Base-by-base conservation (phyloP, 768 basidiomycete genomes). In the Lentinula boryana region DNA sequence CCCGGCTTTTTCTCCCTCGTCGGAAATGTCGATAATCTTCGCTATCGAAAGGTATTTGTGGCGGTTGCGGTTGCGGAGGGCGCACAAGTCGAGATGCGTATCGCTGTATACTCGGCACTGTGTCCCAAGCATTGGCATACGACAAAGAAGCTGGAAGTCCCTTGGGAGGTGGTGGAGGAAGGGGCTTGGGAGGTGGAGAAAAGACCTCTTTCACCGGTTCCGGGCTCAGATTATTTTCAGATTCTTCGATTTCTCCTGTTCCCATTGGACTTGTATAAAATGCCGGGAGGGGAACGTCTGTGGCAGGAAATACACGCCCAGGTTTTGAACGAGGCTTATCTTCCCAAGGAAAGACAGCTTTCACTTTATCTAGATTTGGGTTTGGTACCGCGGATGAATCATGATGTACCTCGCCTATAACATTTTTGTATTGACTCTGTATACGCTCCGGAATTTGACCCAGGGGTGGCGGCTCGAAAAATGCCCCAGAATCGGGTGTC, bases 281-380 rank as follows among this genome's bases (percentile, higher is more conserved):
- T n/a, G 71, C 71, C 9, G 83, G 81, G 1, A 80, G 77, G 27
- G 81, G 85, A 51, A 80, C 76, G 52, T 88, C 86, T 33, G 81
- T 74, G n/a, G 71, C 74, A 32, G 91, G 93, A 67, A 93, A 93
- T 35, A 89, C 82, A 57, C 92, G 88, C 31, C 78, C 79, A 13
- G 91, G 91, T 63, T 79, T 65, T 52, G 77, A 80, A 35, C 89
- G 84, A 12, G 83, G 87, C 66, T 83, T 82, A 61, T 86, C 82
- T 70, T 99, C 96, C 96, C 96, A 99, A n/a, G 96, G 95, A 72
- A 99, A 98, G 36, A 97, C 78, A 36, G 81, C 76, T 62, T 87
- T 87, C 21, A 95, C 83, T 67, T 90, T 90, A 27, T 73, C 74
- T 31, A 76, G 80, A 69, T 95, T 91, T 3, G 94, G 92, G 64